Evolutionary conservation across 352 stramenopile genomes (phyloP), one percentile per base, ranked within the genome.

Genomic region (Phytopythium ostracodes): DNA sequence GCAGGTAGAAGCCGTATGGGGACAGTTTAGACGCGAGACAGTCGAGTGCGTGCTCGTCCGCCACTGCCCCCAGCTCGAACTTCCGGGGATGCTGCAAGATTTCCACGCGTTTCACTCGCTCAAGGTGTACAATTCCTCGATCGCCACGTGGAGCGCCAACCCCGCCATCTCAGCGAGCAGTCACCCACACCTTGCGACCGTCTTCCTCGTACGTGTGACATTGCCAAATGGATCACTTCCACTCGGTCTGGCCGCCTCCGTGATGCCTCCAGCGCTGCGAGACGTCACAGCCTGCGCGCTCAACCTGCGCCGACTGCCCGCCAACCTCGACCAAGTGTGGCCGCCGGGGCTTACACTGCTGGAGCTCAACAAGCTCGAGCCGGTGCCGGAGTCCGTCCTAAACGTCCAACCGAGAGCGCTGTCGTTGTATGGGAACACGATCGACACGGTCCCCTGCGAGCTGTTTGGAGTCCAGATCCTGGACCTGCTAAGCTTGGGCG

Each of bases 211-310:
- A 24, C 63, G 63, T 14, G 70, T 73, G 11, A 74, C 70, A 12
- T 73, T 79, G 60, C 58, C 66, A 0, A 60, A 77, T 42, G 61
- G 42, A 5, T 50, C 60, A 20, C 49, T 87, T 2, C 73, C 78
- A 14, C 14, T 29, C 0, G 74, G 76, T 0, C 31, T 88, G 42
- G 42, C 76, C 31, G 76, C 70, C 1, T 25, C 25, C 11, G 59
- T 76, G 10, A 77, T 81, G 35, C 75, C 76, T 6, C 24, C 55
- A 1, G 52, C 49, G 2, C 25, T 84, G 11, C 54, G 59, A 25
- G 74, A 83, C 22, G 61, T 86, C 38, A 68, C 81, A 44, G 58
- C 85, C 22, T 76, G 65, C 3, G 64, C 70, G 6, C 72, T 72
- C 5, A 84, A 81, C 53, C 55, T 81, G 2, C 59, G 49, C 0